These are phyloP conservation scores for Boletellus dicymbophilus DNA, from an alignment of 1,284 basidiomycete genomes.

Conservation along the genomic window DNA sequence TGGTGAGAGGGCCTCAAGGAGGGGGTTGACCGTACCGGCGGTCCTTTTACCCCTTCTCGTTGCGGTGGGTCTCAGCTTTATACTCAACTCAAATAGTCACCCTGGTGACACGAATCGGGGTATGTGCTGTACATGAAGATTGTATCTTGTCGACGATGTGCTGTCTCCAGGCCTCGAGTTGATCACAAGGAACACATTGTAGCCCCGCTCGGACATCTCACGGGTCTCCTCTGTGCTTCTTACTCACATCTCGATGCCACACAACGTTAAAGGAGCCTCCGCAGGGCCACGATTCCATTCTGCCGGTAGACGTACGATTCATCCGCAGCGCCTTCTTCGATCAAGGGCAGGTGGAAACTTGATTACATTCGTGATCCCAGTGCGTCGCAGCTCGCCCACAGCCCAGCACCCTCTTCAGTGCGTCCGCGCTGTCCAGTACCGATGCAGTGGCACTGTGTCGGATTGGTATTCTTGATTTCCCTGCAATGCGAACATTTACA, in stretches of 20 bases:
- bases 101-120: constrained; percentile 23
- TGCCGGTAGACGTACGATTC: constrained; percentile 21
- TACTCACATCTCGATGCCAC: constrained; percentile 21
- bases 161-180: constrained; percentile 22
- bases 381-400: constrained; percentile 27
- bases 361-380: constrained; percentile 23
- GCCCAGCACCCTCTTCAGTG: constrained; percentile 23
- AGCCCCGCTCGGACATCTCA: constrained; percentile 4
- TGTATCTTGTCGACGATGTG: constrained; percentile 14
- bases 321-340: constrained; percentile 29
- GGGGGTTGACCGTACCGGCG: constrained; percentile 2
- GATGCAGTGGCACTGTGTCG: constrained; percentile 9
- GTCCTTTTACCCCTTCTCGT: constrained; percentile 7
- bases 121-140: constrained; percentile 21
- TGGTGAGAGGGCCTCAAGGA: constrained; percentile 10
- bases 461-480: constrained; percentile 7
- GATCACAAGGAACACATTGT: constrained; percentile 17
- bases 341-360: constrained; percentile 17
- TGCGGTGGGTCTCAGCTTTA: constrained; percentile 22
- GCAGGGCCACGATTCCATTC: constrained; percentile 27
- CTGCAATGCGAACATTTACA: constrained; percentile 1
- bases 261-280: constrained; percentile 13
- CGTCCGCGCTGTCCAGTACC: constrained; percentile 4
- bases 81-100: constrained; percentile 25
- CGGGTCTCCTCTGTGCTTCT: constrained; percentile 22